Evolutionary conservation across 768 basidiomycete genomes (phyloP), one percentile per base, ranked within the genome.

Genomic region (Calocybe indica): DNA sequence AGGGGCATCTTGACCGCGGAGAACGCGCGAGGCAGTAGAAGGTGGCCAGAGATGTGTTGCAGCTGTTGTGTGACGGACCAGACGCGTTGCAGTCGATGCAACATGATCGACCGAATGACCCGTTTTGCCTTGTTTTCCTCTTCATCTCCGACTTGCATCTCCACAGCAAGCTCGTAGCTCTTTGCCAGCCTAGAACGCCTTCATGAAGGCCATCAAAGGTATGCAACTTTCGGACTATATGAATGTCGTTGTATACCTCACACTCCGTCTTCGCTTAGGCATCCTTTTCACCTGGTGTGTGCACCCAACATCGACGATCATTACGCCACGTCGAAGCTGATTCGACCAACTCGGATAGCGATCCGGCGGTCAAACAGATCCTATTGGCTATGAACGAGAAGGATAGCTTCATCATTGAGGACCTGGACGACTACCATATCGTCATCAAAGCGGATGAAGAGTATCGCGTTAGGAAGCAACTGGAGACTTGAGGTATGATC

Each of bases 311-410:
- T 6, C 15, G 9, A 32, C 15, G 15, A 6, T 22, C 22, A 37
- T 28, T 9, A 7, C 14, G 30, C 33, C 5, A 15, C 15, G 39
- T 15, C 22, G 37, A n/a, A 45, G 12, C 15, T 39, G 35, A 45
- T 40, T 35, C 37, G 9, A 37, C 45, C 5, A 22, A 22, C 9
- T 22, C 37, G 11, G 3, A 22, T 57, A 92, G 91, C 59, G 91
- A 93, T 62, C 81, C 88, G 1, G 90, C 89, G 1, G 91, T 93
- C 50, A 93, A 92, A 65, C 88, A 92, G 61, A 90, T 92, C 47
- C 72, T 92, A 33, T 70, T 91, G 44, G 70, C 80, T 32, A 80
- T 92, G 83, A 88, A 92, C 60, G 87, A 92, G 58, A 83, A 77
- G 58, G 72, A 79, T 7, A 78, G 73, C 46, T 93, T 93, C 62